phyloP scores from a whole-genome alignment of 257 asterid species.

The Nyctanthes arbortristis region DNA sequence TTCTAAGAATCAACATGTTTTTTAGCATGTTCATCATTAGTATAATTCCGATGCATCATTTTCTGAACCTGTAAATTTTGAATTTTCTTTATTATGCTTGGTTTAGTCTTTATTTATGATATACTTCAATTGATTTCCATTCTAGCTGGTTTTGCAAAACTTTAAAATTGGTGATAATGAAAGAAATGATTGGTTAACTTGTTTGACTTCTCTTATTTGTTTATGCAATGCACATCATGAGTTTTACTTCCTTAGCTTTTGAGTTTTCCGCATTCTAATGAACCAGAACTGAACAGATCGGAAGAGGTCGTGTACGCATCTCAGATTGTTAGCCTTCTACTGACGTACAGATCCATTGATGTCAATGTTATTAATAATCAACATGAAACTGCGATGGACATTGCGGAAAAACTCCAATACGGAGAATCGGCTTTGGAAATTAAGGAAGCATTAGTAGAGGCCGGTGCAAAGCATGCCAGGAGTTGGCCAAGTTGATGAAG shows the following conservation, averaged over 20 bases:
- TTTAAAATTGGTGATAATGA: too few species aligned
- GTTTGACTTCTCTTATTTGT: not conserved
- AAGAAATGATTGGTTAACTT: not conserved
- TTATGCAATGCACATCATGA: not conserved
- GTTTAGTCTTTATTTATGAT: not conserved
- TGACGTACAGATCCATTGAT: slow-evolving; percentile 56
- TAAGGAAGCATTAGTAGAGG: slow-evolving; percentile 66
- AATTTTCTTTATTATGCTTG: not conserved
- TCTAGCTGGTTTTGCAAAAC: not conserved
- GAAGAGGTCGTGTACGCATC: too few species aligned
- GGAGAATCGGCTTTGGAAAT: slow-evolving; percentile 70
- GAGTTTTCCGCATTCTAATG: slow-evolving; percentile 2
- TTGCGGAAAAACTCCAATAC: slow-evolving; percentile 88
- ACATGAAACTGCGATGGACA: slow-evolving; percentile 91
- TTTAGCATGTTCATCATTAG: not conserved
- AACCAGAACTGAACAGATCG: too few species aligned
- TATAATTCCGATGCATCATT: not conserved
- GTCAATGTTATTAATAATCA: slow-evolving; percentile 75
- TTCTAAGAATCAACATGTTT: not conserved
- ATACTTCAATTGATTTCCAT: not conserved
- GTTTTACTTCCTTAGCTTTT: not conserved
- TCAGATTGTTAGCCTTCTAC: slow-evolving; percentile 75
- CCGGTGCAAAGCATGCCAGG: slow-evolving; percentile 86
- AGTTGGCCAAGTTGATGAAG: slow-evolving; percentile 65
- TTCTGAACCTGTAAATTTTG: not conserved